Evolutionary conservation across 129 eudicot genomes (phyloP).

Genomic region (Rutidosis leptorrhynchoides): DNA sequence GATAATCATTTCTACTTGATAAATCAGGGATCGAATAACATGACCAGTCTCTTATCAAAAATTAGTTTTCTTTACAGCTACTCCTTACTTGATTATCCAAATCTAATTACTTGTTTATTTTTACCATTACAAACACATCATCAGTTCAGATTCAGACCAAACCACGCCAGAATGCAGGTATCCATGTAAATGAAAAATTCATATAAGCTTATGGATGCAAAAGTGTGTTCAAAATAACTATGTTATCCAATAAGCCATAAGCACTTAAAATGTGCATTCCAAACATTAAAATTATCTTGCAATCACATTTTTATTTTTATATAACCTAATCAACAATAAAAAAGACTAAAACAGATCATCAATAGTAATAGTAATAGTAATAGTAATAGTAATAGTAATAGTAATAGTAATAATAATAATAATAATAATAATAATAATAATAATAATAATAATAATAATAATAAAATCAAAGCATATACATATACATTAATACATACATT

Average conservation of each 20-base stretch:
- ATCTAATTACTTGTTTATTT: not conserved
- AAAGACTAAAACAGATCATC: not conserved
- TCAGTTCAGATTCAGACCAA: not conserved
- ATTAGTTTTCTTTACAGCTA: not conserved
- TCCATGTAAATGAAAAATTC: not conserved
- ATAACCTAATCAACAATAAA: not conserved
- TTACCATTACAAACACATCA: not conserved
- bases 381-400: too few relatives aligned
- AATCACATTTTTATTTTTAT: not conserved
- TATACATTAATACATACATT: constrained; percentile 18
- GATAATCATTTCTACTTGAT: not conserved
- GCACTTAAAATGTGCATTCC: not conserved
- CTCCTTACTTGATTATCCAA: not conserved
- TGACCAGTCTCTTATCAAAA: not conserved
- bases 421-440: not conserved
- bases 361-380: too few relatives aligned
- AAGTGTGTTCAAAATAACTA: too few relatives aligned
- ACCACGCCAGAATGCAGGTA: not conserved
- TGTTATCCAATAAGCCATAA: not conserved
- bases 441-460: not conserved
- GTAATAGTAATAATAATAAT: too few relatives aligned
- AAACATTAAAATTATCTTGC: too few relatives aligned
- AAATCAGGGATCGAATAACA: not conserved
- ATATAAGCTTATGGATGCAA: not conserved
- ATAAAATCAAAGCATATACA: not conserved